A percentile compares a stretch with the other conserved stretches of the same genome.
Conservation (phyloP, 2,329 filamentous ascomycete genomes). For the Penicillium sp. region DNA sequence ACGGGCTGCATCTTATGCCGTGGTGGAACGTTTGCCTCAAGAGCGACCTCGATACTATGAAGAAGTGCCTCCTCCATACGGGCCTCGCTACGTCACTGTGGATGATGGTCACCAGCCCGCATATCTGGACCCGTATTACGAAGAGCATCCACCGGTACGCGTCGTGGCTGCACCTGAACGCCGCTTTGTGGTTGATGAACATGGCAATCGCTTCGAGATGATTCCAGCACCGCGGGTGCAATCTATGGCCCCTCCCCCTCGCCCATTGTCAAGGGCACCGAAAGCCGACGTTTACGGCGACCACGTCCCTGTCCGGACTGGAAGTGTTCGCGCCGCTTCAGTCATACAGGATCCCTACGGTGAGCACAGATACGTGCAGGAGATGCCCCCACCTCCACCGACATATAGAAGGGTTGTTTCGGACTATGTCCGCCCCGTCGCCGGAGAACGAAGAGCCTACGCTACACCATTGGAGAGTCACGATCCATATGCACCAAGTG, state of each 20-base stretch:
- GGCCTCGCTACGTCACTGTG: slow-evolving; percentile 37
- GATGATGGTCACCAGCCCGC: slow-evolving; percentile 41
- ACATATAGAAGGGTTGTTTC: slow-evolving; percentile 42
- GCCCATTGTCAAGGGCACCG: slow-evolving; percentile 34
- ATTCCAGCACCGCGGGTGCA: slow-evolving; percentile 42
- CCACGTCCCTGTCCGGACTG: slow-evolving; percentile 29
- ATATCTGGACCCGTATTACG: slow-evolving; percentile 45
- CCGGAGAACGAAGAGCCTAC: slow-evolving; percentile 36
- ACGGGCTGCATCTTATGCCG: slow-evolving; percentile 43
- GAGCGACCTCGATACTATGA: slow-evolving; percentile 44
- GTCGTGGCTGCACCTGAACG: slow-evolving; percentile 58
- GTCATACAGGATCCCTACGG: slow-evolving; percentile 46
- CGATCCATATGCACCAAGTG: slow-evolving; percentile 37
- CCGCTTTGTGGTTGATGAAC: slow-evolving; percentile 78
- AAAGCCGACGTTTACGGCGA: slow-evolving; percentile 40
- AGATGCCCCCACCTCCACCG: slow-evolving; percentile 47
- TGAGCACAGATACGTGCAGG: slow-evolving; percentile 44
- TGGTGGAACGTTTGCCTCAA: slow-evolving; percentile 40
- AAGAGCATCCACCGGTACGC: slow-evolving; percentile 47
- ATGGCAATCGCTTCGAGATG: slow-evolving; percentile 74
- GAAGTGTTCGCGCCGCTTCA: slow-evolving; percentile 43
- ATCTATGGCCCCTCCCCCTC: slow-evolving; percentile 36
- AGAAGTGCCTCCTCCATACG: slow-evolving; percentile 35
- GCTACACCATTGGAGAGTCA: slow-evolving; percentile 35
- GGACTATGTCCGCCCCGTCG: slow-evolving; percentile 36